Evolutionary conservation across 208 protist species (phyloP), one percentile per base, ranked within the genome.

Genomic region (Wallacemonas sp.): DNA sequence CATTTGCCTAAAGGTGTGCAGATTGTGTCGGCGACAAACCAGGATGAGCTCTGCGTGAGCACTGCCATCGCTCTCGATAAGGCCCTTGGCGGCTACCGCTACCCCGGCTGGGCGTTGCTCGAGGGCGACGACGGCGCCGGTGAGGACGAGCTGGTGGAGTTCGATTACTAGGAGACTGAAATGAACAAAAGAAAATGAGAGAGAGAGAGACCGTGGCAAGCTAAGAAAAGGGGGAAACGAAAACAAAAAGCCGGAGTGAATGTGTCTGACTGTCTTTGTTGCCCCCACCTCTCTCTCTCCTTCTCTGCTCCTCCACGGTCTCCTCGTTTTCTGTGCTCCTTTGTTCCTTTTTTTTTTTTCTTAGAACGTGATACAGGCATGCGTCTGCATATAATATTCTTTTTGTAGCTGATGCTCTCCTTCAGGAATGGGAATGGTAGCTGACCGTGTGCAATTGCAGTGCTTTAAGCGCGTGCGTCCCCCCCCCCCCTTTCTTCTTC

Each of bases 1-100:
- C 86, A 95, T 64, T 60, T 95, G 39, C 89, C 89, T 0, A 95
- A 93, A 68, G 89, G 89, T 11, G 82, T 95, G 56, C 89, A 95
- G 75, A 69, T 95, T 15, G 89, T 92, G 12, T 79, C 73, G 1
- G 73, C 79, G 2, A 71, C 79, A 22, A 60, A 77, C 53, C 77
- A 84, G 39, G 89, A 95, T 63, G 89, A 90, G 67, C 72, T 92
- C 15, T 79, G 75, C 51, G 46, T 95, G 58, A 86, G 79, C 46
- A 71, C 82, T 21, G 84, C 89, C 19, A 68, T 85, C 28, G 84
- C 81, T 11, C 74, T 95, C 28, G 68, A 84, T 38, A 66, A 81
- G n/a, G 66, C 58, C 15, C 70, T 91, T 2, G 83, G 86, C 21
- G 89, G 89, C 27, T 95, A 93, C 68, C 82, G 86, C 58, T 95